A percentile compares a stretch with the other conserved stretches of the same genome.
phyloP scores from a whole-genome alignment of 2,329 filamentous ascomycete species.

The Metarhizium robertsii region DNA sequence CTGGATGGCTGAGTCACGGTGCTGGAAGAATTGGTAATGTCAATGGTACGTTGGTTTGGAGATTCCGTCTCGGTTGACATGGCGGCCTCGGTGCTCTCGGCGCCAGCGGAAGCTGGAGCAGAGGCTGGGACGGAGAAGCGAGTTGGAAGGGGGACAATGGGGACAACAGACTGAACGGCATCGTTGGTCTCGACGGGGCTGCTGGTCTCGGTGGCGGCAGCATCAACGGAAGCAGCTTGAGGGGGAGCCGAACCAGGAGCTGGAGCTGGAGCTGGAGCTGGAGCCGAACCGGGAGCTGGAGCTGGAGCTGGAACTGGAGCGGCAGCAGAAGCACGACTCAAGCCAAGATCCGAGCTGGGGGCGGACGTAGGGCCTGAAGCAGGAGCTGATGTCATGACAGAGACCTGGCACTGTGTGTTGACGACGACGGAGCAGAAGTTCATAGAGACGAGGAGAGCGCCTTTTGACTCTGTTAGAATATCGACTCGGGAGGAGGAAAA shows the following conservation, averaged over 20 bases:
- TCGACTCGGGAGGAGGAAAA: no score
- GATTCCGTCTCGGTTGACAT: neutral
- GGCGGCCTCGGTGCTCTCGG: constrained; percentile 2
- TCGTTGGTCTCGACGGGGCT: constrained; percentile 6
- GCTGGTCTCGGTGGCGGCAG: constrained; percentile 2
- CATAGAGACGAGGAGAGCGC: constrained; percentile 23
- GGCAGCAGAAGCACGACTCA: no score
- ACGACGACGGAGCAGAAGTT: constrained; percentile 27
- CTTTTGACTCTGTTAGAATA: constrained; percentile 10
- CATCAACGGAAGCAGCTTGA: constrained; percentile 12
- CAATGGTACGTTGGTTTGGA: constrained; percentile 8
- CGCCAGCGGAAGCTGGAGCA: constrained; percentile 4
- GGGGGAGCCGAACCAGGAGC: constrained; percentile 10
- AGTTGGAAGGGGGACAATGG: neutral
- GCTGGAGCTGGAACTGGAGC: constrained; percentile 9
- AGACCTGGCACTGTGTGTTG: constrained; percentile 22
- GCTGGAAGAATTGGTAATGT: neutral
- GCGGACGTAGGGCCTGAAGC: constrained; percentile 4
- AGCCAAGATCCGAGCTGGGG: constrained; percentile 6
- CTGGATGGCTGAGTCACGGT: neutral
- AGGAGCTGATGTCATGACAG: constrained; percentile 17
- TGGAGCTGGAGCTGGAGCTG: constrained; percentile 2
- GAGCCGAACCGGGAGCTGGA: constrained; percentile 6
- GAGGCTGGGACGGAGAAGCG: constrained; percentile 5
- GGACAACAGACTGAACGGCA: neutral